Base-by-base conservation (phyloP, 1,139 yeast genomes). In the Pichia sp. region DNA sequence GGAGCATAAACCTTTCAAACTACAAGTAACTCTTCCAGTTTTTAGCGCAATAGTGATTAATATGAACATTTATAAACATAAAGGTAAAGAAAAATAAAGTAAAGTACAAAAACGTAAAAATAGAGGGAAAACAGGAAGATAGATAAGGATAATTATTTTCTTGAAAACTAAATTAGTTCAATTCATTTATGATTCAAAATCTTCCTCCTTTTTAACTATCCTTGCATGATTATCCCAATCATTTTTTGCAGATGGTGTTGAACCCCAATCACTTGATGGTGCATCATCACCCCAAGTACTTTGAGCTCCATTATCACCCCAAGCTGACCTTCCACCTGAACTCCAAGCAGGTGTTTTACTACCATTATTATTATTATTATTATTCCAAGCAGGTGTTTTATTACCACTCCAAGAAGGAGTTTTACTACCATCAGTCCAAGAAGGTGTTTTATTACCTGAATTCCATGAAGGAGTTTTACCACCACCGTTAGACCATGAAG, bases 401-500 rank as follows among this genome's bases (percentile, higher is more conserved):
- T 73, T 71, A 20, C 60, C 60, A 8, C 65, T 62, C 47, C 68
- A 69, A 3, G 74, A 68, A 3, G 74, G 73, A 3, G 70, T 65
- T 39, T 63, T 59, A 9, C 64, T 64, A 9, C 69, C 69, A 22
- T 76, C 75, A 28, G 31, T 71, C 56, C 68, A 69, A 4, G 73
- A 67, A 5, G 74, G 72, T 1, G 77, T 71, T 45, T 68, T 69
- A 66, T 52, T 66, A 7, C 68, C 68, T 11, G 14, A 14, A 7
- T 28, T 54, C 75, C 76, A 71, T 4, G 74, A 72, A 2, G 82
- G 79, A 1, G 78, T 73, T 46, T 68, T 69, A 26, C 78, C 77
- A 42, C 81, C 82, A 52, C 25, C 36, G 24, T 31, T 41, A 14
- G 28, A 12, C 46, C 49, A 42, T 22, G 36, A 12, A 20, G 48